Evolutionary conservation across 768 basidiomycete species (phyloP), one percentile per base, ranked within the genome.

Genomic region (Boletellus sp.): DNA sequence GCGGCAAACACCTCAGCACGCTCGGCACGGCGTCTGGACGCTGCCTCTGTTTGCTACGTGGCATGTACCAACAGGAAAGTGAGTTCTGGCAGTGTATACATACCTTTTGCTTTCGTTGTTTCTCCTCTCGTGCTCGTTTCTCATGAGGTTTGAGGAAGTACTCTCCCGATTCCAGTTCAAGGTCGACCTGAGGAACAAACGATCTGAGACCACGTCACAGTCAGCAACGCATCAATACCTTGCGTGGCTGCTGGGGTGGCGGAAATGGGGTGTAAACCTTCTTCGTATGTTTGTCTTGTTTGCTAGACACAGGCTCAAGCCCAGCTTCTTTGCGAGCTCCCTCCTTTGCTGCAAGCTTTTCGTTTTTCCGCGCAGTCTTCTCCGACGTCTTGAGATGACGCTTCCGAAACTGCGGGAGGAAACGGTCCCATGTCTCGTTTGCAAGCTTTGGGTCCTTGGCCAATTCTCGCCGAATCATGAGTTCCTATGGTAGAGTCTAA

Each of bases 221-320:
- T 40, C 28, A 23, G 33, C 10, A 45, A 36, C 1, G 41, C 33
- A n/a, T 1, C 43, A 69, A 47, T 59, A 90, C 90, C 78, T 97
- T 98, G 59, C 92, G 84, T 33, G 94, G 95, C 51, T 81, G 78
- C 64, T 97, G 96, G 8, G 94, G 74, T 28, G 96, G 96, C 33
- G 96, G 96, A 81, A 98, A 99, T 2, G 96, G 96, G n/a, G 96
- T 97, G 70, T 97, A 97, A 15, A 84, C 77, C 68, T 95, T 95
- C 81, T 94, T 95, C 59, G 81, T 77, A 19, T 73, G 74, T 59
- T 83, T 79, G 42, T 77, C 71, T 45, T 75, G 73, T 54, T 72
- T 64, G 23, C 59, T 47, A 16, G 61, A 58, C 15, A 43, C 60
- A n/a, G 73, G 65, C 15, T 77, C 76, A 19, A 87, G 61, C 4